These are phyloP conservation scores for Lentinula aciculospora DNA, from an alignment of 768 basidiomycete genomes.

Conservation along the genomic window DNA sequence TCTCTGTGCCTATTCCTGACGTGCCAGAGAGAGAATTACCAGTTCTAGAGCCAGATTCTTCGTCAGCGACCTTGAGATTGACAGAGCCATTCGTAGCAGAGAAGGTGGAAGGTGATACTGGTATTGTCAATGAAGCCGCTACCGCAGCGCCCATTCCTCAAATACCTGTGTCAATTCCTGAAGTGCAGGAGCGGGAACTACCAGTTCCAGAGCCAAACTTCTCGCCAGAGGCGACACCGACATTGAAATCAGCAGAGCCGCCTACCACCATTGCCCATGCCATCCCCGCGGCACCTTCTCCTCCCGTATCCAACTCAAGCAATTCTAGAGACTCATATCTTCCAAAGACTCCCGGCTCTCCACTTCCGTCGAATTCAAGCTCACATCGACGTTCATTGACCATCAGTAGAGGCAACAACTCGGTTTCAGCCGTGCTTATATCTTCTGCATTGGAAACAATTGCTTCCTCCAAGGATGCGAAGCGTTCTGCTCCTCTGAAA, in stretches of 20 bases:
- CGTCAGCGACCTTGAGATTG: neutral
- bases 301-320: neutral
- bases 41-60: neutral
- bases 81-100: neutral
- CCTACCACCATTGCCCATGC: neutral
- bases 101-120: neutral
- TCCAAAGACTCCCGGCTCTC: conserved; percentile 13
- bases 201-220: neutral
- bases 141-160: neutral
- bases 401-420: conserved; percentile 61
- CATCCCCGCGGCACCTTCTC: neutral
- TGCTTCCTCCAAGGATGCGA: conserved; percentile 83
- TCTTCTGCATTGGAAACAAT: conserved; percentile 84
- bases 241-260: neutral
- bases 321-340: neutral
- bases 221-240: neutral
- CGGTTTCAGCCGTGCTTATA: conserved; percentile 76
- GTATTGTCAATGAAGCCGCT: neutral
- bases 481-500: conserved; percentile 71
- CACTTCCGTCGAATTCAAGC: conserved; percentile 14
- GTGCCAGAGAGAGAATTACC: neutral
- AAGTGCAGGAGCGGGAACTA: neutral
- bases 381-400: conserved; percentile 55
- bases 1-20: neutral
- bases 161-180: neutral